Base-by-base conservation (phyloP, 2,329 filamentous ascomycete genomes). In the Scedosporium apiospermum region DNA sequence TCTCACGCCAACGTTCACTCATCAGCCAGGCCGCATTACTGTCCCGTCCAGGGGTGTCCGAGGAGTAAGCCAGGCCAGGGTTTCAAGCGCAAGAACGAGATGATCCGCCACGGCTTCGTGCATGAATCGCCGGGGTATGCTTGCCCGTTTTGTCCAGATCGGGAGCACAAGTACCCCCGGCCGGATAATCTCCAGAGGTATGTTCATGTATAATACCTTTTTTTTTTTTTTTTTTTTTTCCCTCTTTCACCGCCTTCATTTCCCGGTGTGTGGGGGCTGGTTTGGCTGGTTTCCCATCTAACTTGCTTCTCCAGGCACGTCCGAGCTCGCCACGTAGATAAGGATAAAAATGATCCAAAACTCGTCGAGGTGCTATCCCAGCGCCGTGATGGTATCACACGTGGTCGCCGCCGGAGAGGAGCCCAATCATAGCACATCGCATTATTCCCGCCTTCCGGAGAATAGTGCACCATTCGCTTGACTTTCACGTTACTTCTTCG, bases 101-200 rank as follows among this genome's bases (percentile, higher is more conserved):
- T 89, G 86, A 88, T 88, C 57, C 76, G 86, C 30, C 86, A 89
- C 70, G 93, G 93, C 1, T 82, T 98, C 3, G 95, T 98, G 3
- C 95, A 99, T 71, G 88, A 92, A 67, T 96, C 91, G 6, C 95
- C 95, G 1, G 93, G 93, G 64, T 99, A 98, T 70, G 87, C 96
- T 34, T 99, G 95, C 73, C 95, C 95, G 0, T 98, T 97, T 71
- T 99, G 95, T 73, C 90, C 91, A 1, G 92, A 96, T 70, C 83
- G 92, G 67, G 92, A 97, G 72, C 93, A 97, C 74, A 93, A 89
- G 71, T 98, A 98, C 73, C 95, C 95, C 4, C 82, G 95, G 68
- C 95, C 95, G 41, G 95, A 99, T 73, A 98, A 98, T 78, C 78
- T 99, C 63, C 93, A 97, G 78, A 87, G 93, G 91, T 96, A 80